phyloP scores from a whole-genome alignment of 352 stramenopile species.

The Thalassiosira gravida region DNA sequence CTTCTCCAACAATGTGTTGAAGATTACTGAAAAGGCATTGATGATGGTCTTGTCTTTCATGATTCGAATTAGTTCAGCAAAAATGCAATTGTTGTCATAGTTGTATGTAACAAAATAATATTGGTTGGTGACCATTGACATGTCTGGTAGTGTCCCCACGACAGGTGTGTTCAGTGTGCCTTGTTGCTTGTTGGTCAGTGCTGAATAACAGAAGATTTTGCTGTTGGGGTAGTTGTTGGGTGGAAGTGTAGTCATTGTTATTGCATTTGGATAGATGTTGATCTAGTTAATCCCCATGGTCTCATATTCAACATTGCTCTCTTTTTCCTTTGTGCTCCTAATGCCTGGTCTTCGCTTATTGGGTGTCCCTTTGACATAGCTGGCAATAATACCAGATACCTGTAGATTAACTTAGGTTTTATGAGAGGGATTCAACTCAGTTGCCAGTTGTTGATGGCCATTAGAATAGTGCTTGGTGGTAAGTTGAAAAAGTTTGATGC shows the following conservation, averaged over 20 bases:
- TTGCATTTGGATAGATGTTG: no score
- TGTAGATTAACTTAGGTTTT: background rate
- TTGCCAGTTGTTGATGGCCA: constrained; percentile 5
- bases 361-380: constrained; percentile 33
- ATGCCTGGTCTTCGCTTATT: constrained; percentile 5
- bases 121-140: constrained; percentile 29
- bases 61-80: constrained; percentile 18
- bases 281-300: no score
- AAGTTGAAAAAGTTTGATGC: constrained; percentile 29
- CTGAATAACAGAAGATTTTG: constrained; percentile 28
- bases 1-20: constrained; percentile 2
- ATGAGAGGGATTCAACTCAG: constrained; percentile 14
- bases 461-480: constrained; percentile 21
- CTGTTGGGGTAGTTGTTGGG: no score
- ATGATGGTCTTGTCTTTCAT: constrained; percentile 29
- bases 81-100: constrained; percentile 45
- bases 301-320: no score
- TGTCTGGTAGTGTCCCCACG: constrained; percentile 22
- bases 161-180: constrained; percentile 35
- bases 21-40: constrained; percentile 23
- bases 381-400: constrained; percentile 1
- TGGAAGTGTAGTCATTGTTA: no score
- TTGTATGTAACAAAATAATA: constrained; percentile 51
- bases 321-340: constrained; percentile 1
- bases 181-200: constrained; percentile 22